Percentiles rank a stretch among this genome's conserved stretches.
phyloP scores from a whole-genome alignment of 2,329 filamentous ascomycete species.

The Orbilia quercus region DNA sequence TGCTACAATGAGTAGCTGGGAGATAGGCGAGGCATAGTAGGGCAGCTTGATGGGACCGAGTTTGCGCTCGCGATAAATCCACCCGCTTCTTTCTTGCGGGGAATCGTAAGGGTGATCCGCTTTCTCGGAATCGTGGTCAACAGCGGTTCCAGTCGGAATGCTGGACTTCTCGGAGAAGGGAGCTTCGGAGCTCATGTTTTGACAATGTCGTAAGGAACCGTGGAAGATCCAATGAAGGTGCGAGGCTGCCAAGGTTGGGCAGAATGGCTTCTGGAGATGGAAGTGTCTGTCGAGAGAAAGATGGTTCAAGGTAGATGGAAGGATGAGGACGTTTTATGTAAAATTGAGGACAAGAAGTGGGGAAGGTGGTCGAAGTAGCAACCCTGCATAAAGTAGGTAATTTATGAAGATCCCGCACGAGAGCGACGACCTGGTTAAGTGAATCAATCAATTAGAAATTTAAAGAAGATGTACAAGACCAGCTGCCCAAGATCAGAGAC shows the following conservation, averaged over 20 bases:
- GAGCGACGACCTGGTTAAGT: constrained; percentile 1
- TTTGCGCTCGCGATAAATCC: constrained; percentile 75
- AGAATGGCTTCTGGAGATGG: constrained; percentile 1
- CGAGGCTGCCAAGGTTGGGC: constrained; percentile 18
- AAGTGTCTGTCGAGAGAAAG: constrained; percentile 37
- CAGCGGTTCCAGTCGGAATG: constrained; percentile 20
- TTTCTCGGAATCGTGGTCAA: constrained; percentile 49
- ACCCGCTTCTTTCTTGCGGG: constrained; percentile 65
- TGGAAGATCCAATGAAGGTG: constrained; percentile 3
- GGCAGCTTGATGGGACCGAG: constrained; percentile 69
- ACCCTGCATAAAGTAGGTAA: constrained; percentile 34
- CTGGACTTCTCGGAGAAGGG: constrained; percentile 35
- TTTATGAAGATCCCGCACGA: constrained; percentile 2
- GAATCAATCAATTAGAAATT: constrained; percentile 22
- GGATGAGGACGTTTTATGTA: constrained; percentile 49
- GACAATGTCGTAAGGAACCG: constrained; percentile 5
- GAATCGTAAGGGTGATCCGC: constrained; percentile 6
- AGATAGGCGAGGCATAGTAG: constrained; percentile 79
- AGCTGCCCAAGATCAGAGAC: constrained; percentile 23
- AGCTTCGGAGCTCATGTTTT: constrained; percentile 43
- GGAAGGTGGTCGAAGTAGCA: constrained; percentile 39
- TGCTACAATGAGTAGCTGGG: constrained; percentile 77
- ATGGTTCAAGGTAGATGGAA: constrained; percentile 20
- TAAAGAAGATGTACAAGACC: constrained; percentile 35
- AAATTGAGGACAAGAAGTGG: constrained; percentile 35